Evolutionary conservation across 805 yeast species (phyloP), one percentile per base, ranked within the genome.

Genomic region (Ogataea nakhonphanomensis): DNA sequence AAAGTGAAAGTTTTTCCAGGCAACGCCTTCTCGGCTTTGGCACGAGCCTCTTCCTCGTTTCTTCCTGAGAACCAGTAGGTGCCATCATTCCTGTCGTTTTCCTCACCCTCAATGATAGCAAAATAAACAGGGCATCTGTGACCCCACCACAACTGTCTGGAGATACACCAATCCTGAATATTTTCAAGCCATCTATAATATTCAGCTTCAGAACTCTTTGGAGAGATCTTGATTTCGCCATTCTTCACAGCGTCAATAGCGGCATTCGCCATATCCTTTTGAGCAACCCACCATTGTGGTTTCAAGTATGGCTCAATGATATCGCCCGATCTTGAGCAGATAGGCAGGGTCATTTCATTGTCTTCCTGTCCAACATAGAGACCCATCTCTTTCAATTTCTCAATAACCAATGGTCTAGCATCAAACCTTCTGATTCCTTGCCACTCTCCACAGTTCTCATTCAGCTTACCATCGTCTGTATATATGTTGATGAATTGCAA

Each of bases 281-380:
- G 96, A 46, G 86, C 70, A 51, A 93, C 97, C 97, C 97, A 93
- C 99, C 99, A 93, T 72, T 93, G 99, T 46, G 99, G 99, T 71
- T 93, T 93, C 69, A 93, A 74, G 59, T 87, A 72, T 39, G 99
- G 99, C 72, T 93, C 99, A 58, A 93, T 90, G 49, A 93, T 73
- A 67, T 93, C 99, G 52, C 97, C 97, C 22, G 97, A 88, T 78
- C 97, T 84, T 30, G 93, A 86, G 70, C 99, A 93, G 38, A 77
- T 67, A 53, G 99, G 99, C 48, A 93, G 79, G 17, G 89, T 76
- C 99, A 93, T 93, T 66, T 93, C 95, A 62, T 93, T 91, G 64
- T 89, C 96, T 63, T 81, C 74, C 67, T 89, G 96, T 45, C 79
- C 96, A 46, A 87, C 74, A 54, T 68, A 84, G 50, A 90, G 74